These are phyloP conservation scores for Neurospora tetrasperma DNA, from an alignment of 495 filamentous ascomycete genomes.

Conservation along the genomic window DNA sequence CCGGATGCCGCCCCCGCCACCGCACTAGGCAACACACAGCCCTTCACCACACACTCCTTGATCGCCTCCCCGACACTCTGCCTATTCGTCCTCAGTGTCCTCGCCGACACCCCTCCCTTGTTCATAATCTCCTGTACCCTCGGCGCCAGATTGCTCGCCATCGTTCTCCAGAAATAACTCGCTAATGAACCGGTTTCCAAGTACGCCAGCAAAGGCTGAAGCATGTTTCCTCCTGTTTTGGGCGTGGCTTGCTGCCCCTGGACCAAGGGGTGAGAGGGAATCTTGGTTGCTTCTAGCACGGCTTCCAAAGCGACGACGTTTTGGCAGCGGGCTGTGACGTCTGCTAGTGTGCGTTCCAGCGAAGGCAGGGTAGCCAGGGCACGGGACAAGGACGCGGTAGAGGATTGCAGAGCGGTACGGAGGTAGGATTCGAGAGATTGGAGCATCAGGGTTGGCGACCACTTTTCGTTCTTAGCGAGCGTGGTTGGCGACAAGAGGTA, in stretches of 20 bases:
- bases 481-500: conserved; percentile 67
- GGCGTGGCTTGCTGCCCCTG: conserved; percentile 7
- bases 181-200: conserved; percentile 81
- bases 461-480: conserved; percentile 35
- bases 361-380: conserved; percentile 70
- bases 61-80: conserved; percentile 68
- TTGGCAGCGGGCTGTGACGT: conserved; percentile 77
- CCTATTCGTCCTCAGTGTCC: conserved; percentile 66
- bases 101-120: conserved; percentile 71
- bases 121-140: conserved; percentile 75
- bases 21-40: conserved; percentile 47
- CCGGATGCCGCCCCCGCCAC: conserved; percentile 24
- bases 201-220: conserved; percentile 61
- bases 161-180: conserved; percentile 82
- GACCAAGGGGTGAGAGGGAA: conserved; percentile 55
- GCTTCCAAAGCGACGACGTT: conserved; percentile 80
- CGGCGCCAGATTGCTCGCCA: conserved; percentile 65
- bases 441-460: conserved; percentile 61
- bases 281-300: conserved; percentile 56
- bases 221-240: conserved; percentile 42
- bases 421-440: conserved; percentile 73
- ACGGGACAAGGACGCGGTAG: conserved; percentile 57
- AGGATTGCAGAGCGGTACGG: conserved; percentile 60
- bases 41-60: conserved; percentile 70
- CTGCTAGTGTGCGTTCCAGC: conserved; percentile 70